Evolutionary conservation across 352 stramenopile genomes (phyloP).

Genomic region (Phytophthora sojae): DNA sequence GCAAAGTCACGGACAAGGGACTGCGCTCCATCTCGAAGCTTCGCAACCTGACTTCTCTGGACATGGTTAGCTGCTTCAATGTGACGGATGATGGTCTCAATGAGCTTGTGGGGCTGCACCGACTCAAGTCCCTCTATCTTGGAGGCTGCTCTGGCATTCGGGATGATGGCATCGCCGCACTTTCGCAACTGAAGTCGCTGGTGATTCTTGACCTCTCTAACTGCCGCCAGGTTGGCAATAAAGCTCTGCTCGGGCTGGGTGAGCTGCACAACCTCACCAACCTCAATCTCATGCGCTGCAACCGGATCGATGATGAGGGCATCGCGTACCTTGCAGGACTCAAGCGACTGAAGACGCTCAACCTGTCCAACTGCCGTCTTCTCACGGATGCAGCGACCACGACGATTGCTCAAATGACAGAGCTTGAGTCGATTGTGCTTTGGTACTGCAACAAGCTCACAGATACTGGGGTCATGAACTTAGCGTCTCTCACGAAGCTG

Average conservation of each 20-base stretch:
- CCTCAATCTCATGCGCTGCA: slow-evolving; percentile 86
- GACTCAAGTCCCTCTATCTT: slow-evolving; percentile 72
- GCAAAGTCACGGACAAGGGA: slow-evolving; percentile 68
- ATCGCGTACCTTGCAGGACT: slow-evolving; percentile 54
- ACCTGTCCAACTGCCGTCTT: slow-evolving; percentile 83
- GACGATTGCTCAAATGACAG: slow-evolving; percentile 54
- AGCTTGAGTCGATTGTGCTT: slow-evolving; percentile 72
- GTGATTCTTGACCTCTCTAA: slow-evolving; percentile 79
- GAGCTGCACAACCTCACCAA: slow-evolving; percentile 67
- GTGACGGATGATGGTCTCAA: slow-evolving; percentile 64
- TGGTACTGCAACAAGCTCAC: slow-evolving; percentile 91
- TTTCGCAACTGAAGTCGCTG: slow-evolving; percentile 53
- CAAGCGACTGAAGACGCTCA: slow-evolving; percentile 69
- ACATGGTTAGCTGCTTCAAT: slow-evolving; percentile 82
- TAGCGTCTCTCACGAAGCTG: slow-evolving; percentile 56
- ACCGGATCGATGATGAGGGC: slow-evolving; percentile 68
- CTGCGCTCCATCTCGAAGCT: slow-evolving; percentile 60
- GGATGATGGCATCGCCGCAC: slow-evolving; percentile 62
- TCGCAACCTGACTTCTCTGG: slow-evolving; percentile 66
- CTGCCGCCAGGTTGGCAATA: slow-evolving; percentile 77
- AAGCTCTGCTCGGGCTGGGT: slow-evolving; percentile 59
- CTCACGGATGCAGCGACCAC: slow-evolving; percentile 62
- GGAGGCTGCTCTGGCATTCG: slow-evolving; percentile 65
- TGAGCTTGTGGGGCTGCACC: slow-evolving; percentile 43
- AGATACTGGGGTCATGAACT: slow-evolving; percentile 54